Conservation (phyloP, 768 basidiomycete species). For the Mycena latifolia region DNA sequence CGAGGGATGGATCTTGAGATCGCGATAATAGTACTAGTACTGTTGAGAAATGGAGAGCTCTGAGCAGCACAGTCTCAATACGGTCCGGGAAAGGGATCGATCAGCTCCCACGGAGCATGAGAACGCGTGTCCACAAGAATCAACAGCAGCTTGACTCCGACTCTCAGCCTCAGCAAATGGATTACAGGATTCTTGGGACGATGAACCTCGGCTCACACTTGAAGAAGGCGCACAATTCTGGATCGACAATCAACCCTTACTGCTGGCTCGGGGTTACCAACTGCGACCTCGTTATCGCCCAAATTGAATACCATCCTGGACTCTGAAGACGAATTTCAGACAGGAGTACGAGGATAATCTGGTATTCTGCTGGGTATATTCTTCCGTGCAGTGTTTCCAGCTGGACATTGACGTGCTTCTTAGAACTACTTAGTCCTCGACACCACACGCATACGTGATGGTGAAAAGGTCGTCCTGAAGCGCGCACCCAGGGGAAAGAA, state of each 20-base stretch:
- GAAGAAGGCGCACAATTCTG: constrained; percentile 16
- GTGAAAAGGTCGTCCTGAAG: constrained; percentile 24
- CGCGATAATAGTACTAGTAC: no score
- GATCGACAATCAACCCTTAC: constrained; percentile 21
- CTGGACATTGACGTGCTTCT: no score
- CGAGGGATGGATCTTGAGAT: no score
- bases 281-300: constrained; percentile 30
- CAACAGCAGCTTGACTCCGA: no score
- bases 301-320: constrained; percentile 24
- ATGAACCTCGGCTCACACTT: not conserved
- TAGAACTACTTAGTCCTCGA: constrained; percentile 1
- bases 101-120: no score
- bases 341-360: not conserved
- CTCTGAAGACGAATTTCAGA: not conserved
- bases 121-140: no score
- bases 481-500: constrained; percentile 6
- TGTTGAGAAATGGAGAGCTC: no score
- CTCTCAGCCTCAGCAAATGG: no score
- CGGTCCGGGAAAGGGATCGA: no score
- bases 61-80: no score
- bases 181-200: not conserved
- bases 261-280: constrained; percentile 21
- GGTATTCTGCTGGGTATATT: not conserved
- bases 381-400: no score
- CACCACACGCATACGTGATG: constrained; percentile 25